A percentile compares a stretch with the other conserved stretches of the same genome.
These are phyloP conservation scores for Pholiota adiposa DNA, from an alignment of 1,284 basidiomycete species.

Conservation along the genomic window DNA sequence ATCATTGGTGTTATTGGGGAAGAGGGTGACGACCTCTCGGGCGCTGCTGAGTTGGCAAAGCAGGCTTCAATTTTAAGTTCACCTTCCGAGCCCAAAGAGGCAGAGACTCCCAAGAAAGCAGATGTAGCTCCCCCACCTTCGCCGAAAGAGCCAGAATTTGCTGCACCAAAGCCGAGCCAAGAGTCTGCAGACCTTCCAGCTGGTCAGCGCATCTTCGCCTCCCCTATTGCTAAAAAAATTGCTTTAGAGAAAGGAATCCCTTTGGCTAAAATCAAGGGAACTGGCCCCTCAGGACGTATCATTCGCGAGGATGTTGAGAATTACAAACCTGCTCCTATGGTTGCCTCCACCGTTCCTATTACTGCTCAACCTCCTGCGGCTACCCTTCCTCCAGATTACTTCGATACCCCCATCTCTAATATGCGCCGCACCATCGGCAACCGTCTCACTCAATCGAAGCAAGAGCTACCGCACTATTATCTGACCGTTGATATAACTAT, in stretches of 20 bases:
- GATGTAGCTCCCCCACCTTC: slow-evolving; percentile 16
- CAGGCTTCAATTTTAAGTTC: slow-evolving; percentile 49
- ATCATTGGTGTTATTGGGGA: slow-evolving; percentile 92
- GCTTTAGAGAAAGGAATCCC: slow-evolving; percentile 96
- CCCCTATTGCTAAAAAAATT: slow-evolving; percentile 95
- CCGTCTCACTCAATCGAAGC: slow-evolving; percentile 92
- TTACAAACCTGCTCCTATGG: slow-evolving; percentile 61
- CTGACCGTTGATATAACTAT: slow-evolving; percentile 95
- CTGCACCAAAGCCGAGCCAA: slow-evolving; percentile 30
- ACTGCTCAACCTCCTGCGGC: slow-evolving; percentile 48
- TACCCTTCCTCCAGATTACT: slow-evolving; percentile 68
- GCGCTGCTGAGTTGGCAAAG: slow-evolving; percentile 78
- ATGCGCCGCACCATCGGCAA: slow-evolving; percentile 95
- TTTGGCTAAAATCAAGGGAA: slow-evolving; percentile 89
- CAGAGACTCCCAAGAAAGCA: slow-evolving; percentile 26
- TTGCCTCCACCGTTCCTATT: slow-evolving; percentile 47
- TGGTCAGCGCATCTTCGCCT: slow-evolving; percentile 89
- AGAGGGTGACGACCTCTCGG: slow-evolving; percentile 92
- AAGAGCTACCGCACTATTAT: slow-evolving; percentile 97
- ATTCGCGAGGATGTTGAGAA: slow-evolving; percentile 93
- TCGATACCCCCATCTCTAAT: slow-evolving; percentile 90
- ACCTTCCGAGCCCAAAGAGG: slow-evolving; percentile 33
- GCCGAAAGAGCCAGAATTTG: slow-evolving; percentile 21
- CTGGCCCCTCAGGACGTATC: slow-evolving; percentile 94
- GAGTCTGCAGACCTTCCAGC: slow-evolving; percentile 57